Base-by-base conservation (phyloP, 2,329 filamentous ascomycete species). In the Pleomassaria siparia region DNA sequence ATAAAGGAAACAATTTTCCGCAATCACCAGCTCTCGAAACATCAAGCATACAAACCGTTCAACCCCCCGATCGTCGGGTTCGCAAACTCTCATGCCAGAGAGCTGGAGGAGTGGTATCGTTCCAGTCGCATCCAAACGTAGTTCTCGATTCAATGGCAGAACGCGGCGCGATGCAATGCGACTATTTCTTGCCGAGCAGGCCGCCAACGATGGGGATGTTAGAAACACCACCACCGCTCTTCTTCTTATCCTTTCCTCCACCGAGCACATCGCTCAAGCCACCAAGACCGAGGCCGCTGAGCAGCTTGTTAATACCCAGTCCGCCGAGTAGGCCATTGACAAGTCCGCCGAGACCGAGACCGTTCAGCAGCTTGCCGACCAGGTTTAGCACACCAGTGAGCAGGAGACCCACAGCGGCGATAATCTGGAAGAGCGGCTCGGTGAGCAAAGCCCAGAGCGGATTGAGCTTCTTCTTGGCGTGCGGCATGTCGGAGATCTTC, bases 401-500 rank as follows among this genome's bases (percentile, higher is more conserved):
- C 54, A 96, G 72, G 49, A 96, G 74, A 18, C 91, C 91, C 37
- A 96, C 91, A 10, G 89, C 91, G 8, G 91, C 89, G 40, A 96
- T 81, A 67, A 96, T 96, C 80, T 96, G 91, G 80, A 91, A 89
- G 18, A 96, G 77, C 10, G 91, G 91, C 78, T 96, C 89, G 28
- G 84, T 84, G 56, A 94, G 76, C 40, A 96, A 77, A 24, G 78
- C 84, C 90, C 91, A 95, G 24, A 96, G 83, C 10, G 91, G 91
- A 75, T 92, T 96, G 51, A 96, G 80, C 77, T 92, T 86, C 80
- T 95, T 92, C 86, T 96, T 95, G 35, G 90, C 91, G 58, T 95
- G 88, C 5, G 91, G 91, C 88, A 96, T 94, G 65, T 89, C 88
- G 64, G 88, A 84, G 51, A 96, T 88, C 77, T 89, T 88, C 76